Conservation (phyloP, 805 yeast genomes). For the Saccharomyces mikatae region DNA sequence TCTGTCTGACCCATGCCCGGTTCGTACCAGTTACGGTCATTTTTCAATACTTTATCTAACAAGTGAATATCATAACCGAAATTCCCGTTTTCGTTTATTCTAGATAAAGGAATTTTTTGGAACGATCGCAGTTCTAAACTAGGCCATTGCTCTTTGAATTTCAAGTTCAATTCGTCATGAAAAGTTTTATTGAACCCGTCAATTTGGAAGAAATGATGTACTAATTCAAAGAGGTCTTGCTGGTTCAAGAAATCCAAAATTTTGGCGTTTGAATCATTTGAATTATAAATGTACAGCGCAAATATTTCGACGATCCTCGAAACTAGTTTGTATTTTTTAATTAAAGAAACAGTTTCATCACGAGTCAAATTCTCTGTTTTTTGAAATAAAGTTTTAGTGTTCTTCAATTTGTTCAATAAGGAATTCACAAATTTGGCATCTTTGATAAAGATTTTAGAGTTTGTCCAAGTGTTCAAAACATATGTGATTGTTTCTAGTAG, state of each 20-base stretch:
- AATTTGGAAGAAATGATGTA: conserved; percentile 36
- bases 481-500: conserved; percentile 64
- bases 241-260: conserved; percentile 38
- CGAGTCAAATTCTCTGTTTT: conserved; percentile 2
- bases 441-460: conserved; percentile 43
- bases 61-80: conserved; percentile 52
- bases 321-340: conserved; percentile 49
- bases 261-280: conserved; percentile 35
- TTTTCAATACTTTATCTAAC: conserved; percentile 51
- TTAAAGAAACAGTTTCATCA: conserved; percentile 30
- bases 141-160: conserved; percentile 45
- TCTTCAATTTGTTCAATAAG: conserved; percentile 32
- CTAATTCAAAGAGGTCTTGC: conserved; percentile 27
- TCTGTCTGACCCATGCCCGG: conserved; percentile 16
- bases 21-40: conserved; percentile 39
- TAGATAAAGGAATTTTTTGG: conserved; percentile 38
- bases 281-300: conserved; percentile 61
- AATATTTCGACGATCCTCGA: conserved; percentile 69
- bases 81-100: conserved; percentile 42
- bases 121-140: conserved; percentile 43
- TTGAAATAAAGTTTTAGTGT: conserved; percentile 19
- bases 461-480: conserved; percentile 74
- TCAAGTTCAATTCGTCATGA: conserved; percentile 37
- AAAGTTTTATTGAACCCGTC: conserved; percentile 40
- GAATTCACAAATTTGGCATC: conserved; percentile 35